Evolutionary conservation across 192 early-diverging fungal genomes (phyloP).

Genomic region (Linnemannia exigua): DNA sequence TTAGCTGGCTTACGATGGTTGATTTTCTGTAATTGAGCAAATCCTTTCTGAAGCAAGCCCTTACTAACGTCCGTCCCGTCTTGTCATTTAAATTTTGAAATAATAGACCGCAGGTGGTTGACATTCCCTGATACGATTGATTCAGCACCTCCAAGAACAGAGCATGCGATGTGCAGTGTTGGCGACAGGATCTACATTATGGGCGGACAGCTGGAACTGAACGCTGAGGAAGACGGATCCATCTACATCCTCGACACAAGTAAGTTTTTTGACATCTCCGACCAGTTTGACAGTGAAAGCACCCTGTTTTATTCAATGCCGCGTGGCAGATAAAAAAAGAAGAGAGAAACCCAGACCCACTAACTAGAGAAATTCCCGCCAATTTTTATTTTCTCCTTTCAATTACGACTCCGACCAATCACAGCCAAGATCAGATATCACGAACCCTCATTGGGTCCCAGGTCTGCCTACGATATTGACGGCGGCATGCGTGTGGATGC

Average conservation of each 20-base stretch:
- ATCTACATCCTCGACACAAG: slow-evolving; percentile 54
- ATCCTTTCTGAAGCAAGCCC: too few relatives aligned
- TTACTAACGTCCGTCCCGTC: neutral
- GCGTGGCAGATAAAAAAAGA: neutral
- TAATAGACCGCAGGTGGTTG: slow-evolving; percentile 65
- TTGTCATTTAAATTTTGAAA: neutral
- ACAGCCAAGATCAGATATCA: slow-evolving; percentile 50
- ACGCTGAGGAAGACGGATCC: slow-evolving; percentile 34
- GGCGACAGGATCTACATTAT: slow-evolving; percentile 66
- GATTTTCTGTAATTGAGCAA: too few relatives aligned
- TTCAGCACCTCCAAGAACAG: slow-evolving; percentile 62
- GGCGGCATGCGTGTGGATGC: slow-evolving; percentile 15
- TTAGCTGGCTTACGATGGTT: neutral
- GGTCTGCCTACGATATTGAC: slow-evolving; percentile 37
- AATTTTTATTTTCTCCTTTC: neutral
- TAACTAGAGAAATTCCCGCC: neutral
- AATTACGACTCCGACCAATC: neutral
- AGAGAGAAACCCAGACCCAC: neutral
- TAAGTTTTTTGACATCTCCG: neutral
- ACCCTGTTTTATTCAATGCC: neutral
- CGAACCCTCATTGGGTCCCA: slow-evolving; percentile 33
- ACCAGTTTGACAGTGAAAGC: neutral
- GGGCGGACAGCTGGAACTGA: slow-evolving; percentile 64
- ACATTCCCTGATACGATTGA: slow-evolving; percentile 70
- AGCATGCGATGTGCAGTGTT: slow-evolving; percentile 60